Percentiles rank a stretch among this genome's conserved stretches.
Conservation (phyloP, 2,329 filamentous ascomycete species). For the Plenodomus tracheiphilus region DNA sequence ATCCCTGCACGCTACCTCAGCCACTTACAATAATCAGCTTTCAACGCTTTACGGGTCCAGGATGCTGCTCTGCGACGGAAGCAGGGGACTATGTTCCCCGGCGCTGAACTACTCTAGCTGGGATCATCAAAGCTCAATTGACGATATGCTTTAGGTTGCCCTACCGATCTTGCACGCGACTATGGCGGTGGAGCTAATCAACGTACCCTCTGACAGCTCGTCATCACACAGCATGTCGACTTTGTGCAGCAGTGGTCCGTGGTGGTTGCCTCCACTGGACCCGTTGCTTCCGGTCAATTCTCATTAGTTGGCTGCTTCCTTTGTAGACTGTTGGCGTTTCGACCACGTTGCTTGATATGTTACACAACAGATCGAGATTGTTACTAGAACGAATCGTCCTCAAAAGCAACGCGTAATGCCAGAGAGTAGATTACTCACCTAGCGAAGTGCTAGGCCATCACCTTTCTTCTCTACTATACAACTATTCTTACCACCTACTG, state of each 20-base stretch:
- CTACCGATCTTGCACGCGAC: conserved; percentile 34
- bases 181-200: conserved; percentile 43
- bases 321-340: conserved; percentile 12
- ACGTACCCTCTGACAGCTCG: conserved; percentile 25
- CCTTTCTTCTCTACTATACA: background rate
- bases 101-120: conserved; percentile 26
- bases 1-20: conserved; percentile 29
- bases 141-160: conserved; percentile 15
- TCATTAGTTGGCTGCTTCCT: conserved; percentile 21
- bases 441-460: background rate
- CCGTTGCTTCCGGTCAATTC: conserved; percentile 15
- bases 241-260: conserved; percentile 16
- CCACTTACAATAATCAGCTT: conserved; percentile 30
- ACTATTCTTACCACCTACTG: background rate
- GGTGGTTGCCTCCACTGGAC: conserved; percentile 12
- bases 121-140: conserved; percentile 18
- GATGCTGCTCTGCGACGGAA: conserved; percentile 32
- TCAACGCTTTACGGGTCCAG: conserved; percentile 22
- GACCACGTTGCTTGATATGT: conserved; percentile 10
- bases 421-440: background rate
- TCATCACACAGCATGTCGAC: conserved; percentile 28
- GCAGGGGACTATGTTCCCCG: conserved; percentile 37
- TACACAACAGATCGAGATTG: background rate
- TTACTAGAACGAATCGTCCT: background rate
- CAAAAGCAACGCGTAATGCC: background rate